Conservation (phyloP, 306 rosid genomes). For the Biancaea sappan region DNA sequence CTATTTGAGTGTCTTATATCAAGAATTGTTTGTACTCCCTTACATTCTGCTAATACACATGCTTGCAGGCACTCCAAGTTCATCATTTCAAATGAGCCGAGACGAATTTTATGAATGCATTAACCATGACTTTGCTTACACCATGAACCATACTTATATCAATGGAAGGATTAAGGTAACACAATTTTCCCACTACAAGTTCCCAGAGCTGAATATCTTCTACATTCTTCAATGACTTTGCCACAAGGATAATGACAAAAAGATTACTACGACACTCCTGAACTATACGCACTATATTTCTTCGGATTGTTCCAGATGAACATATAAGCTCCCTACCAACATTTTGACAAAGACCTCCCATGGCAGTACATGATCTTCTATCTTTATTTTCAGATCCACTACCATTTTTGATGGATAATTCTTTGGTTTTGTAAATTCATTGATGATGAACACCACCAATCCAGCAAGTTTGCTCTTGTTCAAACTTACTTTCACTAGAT, state of each 20-base stretch:
- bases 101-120: not conserved
- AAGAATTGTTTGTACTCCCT: not conserved
- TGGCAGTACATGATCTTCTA: not conserved
- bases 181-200: not conserved
- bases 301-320: not conserved
- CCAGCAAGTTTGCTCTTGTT: not conserved
- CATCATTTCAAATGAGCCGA: not conserved
- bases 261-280: not conserved
- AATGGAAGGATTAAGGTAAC: not conserved
- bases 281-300: not conserved
- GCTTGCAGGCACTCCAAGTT: not conserved
- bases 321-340: not conserved
- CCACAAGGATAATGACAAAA: not conserved
- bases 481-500: not conserved
- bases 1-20: not conserved
- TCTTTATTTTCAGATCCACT: not conserved
- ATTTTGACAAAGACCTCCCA: constrained; percentile 1
- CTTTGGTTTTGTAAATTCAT: not conserved
- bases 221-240: not conserved
- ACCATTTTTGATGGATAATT: not conserved
- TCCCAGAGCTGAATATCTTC: not conserved
- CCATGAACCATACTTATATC: not conserved
- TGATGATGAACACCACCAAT: not conserved
- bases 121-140: not conserved
- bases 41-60: constrained; percentile 3